phyloP scores from a whole-genome alignment of 2,329 filamentous ascomycete species.

The Myotisia sp. region DNA sequence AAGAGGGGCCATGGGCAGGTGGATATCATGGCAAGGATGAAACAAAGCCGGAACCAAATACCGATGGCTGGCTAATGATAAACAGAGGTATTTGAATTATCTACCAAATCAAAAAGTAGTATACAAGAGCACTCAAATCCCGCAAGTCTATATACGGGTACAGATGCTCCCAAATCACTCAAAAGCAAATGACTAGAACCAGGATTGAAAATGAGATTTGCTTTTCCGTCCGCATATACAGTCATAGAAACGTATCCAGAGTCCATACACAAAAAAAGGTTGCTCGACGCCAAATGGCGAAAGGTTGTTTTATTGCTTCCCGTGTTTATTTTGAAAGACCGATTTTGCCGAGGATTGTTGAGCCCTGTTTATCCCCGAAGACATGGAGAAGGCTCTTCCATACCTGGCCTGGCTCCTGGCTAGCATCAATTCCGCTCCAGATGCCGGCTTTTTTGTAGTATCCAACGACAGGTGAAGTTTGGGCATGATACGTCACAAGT shows the following conservation, averaged over 20 bases:
- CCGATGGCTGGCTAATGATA: no score
- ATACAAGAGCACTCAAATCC: slow-evolving; percentile 9
- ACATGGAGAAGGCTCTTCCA: slow-evolving; percentile 86
- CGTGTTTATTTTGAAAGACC: slow-evolving; percentile 38
- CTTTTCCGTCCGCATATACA: slow-evolving; percentile 7
- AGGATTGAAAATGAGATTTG: slow-evolving; percentile 4
- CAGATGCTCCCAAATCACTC: slow-evolving; percentile 8
- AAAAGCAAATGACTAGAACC: slow-evolving; percentile 7
- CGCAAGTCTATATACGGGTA: slow-evolving; percentile 10
- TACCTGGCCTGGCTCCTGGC: slow-evolving; percentile 86
- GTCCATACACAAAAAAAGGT: slow-evolving; percentile 2
- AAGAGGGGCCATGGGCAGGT: no score
- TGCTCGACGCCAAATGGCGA: slow-evolving; percentile 5
- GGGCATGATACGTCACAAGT: slow-evolving; percentile 78
- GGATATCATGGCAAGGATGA: no score
- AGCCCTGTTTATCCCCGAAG: slow-evolving; percentile 53
- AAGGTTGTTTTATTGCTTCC: slow-evolving; percentile 1
- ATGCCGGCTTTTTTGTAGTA: slow-evolving; percentile 98
- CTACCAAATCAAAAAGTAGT: slow-evolving; percentile 6
- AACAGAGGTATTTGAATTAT: slow-evolving; percentile 5
- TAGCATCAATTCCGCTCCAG: slow-evolving; percentile 90
- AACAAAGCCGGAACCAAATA: no score
- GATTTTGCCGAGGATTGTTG: slow-evolving; percentile 39
- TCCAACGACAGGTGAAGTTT: slow-evolving; percentile 80
- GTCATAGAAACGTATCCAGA: slow-evolving; percentile 11